Evolutionary conservation across 106 monocot genomes (phyloP).

Genomic region (Dioscorea alata): DNA sequence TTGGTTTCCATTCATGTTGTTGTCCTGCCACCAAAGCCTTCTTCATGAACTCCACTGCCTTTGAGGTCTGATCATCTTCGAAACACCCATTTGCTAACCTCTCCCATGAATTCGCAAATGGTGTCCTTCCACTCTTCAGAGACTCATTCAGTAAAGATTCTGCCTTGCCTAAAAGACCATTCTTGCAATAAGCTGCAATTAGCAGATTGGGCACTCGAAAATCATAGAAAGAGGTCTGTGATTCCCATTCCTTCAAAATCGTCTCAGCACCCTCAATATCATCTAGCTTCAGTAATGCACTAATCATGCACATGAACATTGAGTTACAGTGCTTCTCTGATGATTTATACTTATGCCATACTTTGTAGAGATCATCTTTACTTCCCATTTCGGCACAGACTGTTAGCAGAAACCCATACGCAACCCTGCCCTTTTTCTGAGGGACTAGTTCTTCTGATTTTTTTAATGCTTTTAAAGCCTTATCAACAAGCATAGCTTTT

Average conservation of each 20-base stretch:
- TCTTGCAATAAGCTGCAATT: constrained; percentile 29
- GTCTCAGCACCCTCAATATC: constrained; percentile 34
- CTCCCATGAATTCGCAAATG: constrained; percentile 23
- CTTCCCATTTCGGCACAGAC: constrained; percentile 25
- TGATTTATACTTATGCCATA: constrained; percentile 27
- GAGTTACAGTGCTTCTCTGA: constrained; percentile 13
- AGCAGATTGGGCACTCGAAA: constrained; percentile 23
- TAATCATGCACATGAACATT: constrained; percentile 36
- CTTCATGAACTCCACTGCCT: constrained; percentile 32
- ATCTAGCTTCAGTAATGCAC: constrained; percentile 22
- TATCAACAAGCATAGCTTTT: constrained; percentile 16
- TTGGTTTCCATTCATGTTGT: constrained; percentile 20
- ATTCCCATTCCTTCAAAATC: constrained; percentile 32
- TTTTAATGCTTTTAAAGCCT: constrained; percentile 17
- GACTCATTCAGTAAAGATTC: constrained; percentile 16
- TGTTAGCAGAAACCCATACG: constrained; percentile 24
- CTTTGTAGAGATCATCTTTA: constrained; percentile 21
- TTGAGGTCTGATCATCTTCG: constrained; percentile 8
- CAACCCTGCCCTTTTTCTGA: constrained; percentile 5
- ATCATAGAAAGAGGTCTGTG: constrained; percentile 11
- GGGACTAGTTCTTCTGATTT: constrained; percentile 26
- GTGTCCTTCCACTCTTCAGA: constrained; percentile 15
- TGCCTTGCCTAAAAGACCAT: constrained; percentile 29
- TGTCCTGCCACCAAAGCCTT: constrained; percentile 8
- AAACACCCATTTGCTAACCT: constrained; percentile 23